Conservation (phyloP, 164 flowering plant genomes). For the Liriodendron chinense region DNA sequence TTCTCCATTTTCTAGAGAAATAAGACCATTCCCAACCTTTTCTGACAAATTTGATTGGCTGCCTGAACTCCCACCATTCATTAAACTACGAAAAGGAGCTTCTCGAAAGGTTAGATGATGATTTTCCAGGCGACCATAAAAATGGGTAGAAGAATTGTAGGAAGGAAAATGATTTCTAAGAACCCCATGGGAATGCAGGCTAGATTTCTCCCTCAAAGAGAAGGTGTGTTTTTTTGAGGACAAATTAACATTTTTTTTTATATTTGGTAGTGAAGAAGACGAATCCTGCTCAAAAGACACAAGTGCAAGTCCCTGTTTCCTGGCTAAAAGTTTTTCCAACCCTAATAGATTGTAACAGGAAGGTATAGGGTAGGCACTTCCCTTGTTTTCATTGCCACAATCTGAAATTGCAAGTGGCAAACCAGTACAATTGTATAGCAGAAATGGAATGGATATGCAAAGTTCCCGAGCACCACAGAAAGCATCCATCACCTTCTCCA, state of each 20-base stretch:
- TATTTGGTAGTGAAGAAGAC: conserved; percentile 12
- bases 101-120: conserved; percentile 14
- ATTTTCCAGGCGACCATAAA: conserved; percentile 5
- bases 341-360: conserved; percentile 64
- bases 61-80: conserved; percentile 10
- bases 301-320: conserved; percentile 59
- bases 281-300: conserved; percentile 32
- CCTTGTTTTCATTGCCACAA: conserved; percentile 38
- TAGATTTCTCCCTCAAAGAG: conserved; percentile 28
- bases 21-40: conserved; percentile 17
- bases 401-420: conserved; percentile 56
- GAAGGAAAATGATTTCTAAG: conserved; percentile 21
- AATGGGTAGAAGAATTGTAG: conserved; percentile 15
- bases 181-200: conserved; percentile 16
- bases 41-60: conserved; percentile 14
- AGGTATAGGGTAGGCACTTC: conserved; percentile 39
- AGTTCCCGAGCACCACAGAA: conserved; percentile 85
- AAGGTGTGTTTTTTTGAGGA: conserved; percentile 23
- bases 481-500: conserved; percentile 83
- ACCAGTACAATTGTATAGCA: conserved; percentile 80
- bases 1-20: conserved; percentile 21
- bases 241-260: conserved; percentile 9
- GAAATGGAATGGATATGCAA: conserved; percentile 67
- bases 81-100: conserved; percentile 14
- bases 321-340: conserved; percentile 25